These are phyloP conservation scores for Capsicum chinense DNA, from an alignment of 257 asterid species.

Conservation along the genomic window DNA sequence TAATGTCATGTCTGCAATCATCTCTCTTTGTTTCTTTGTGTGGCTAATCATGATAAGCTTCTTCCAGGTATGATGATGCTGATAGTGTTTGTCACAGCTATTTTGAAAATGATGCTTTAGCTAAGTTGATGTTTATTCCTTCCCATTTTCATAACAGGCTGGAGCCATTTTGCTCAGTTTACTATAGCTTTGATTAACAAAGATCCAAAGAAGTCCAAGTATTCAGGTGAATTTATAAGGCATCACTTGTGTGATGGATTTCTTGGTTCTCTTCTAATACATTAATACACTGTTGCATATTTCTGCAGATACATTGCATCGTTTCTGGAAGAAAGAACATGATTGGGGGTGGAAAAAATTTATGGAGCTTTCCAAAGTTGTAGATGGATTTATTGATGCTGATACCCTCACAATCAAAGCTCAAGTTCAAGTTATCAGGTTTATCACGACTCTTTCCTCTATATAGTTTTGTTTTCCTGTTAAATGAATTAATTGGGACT, in stretches of 20 bases:
- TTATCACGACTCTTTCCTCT: neutral
- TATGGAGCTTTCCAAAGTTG: slow-evolving; percentile 90
- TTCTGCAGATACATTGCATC: slow-evolving; percentile 81
- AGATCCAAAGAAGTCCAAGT: slow-evolving; percentile 88
- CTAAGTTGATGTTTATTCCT: neutral
- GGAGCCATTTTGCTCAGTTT: slow-evolving; percentile 98
- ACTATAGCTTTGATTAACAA: slow-evolving; percentile 93
- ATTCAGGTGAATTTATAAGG: slow-evolving; percentile 61
- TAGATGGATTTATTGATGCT: slow-evolving; percentile 83
- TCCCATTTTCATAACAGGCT: slow-evolving; percentile 54
- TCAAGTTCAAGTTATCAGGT: slow-evolving; percentile 95
- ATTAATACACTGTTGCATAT: slow-evolving; percentile 27
- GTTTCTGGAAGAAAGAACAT: slow-evolving; percentile 95
- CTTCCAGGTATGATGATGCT: slow-evolving; percentile 68
- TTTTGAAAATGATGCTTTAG: neutral
- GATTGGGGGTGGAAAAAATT: slow-evolving; percentile 99
- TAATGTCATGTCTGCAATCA: slow-evolving; percentile 96
- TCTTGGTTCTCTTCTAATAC: neutral
- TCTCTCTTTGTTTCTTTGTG: slow-evolving; percentile 93
- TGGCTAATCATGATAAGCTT: slow-evolving; percentile 96
- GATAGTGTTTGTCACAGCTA: neutral
- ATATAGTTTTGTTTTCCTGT: neutral
- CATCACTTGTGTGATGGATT: neutral
- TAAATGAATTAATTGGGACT: neutral
- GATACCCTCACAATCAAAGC: slow-evolving; percentile 88